A percentile compares a stretch with the other conserved stretches of the same genome.
These are phyloP conservation scores for Aureobasidium lini DNA, from an alignment of 2,329 filamentous ascomycete species.

Conservation along the genomic window DNA sequence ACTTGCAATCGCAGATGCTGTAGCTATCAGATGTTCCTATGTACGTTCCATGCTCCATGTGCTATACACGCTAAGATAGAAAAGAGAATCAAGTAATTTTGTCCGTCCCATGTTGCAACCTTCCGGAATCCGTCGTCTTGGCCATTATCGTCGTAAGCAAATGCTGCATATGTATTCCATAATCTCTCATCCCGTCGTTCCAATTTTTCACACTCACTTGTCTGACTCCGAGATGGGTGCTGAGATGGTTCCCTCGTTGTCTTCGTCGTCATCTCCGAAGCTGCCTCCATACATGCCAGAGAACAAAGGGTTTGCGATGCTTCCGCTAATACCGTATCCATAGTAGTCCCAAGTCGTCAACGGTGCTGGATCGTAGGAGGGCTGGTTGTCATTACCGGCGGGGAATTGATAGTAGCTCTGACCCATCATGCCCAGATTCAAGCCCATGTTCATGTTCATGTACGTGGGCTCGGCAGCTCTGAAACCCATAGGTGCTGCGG, in stretches of 20 bases:
- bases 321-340: slow-evolving; percentile 11
- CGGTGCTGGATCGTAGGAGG: slow-evolving; percentile 10
- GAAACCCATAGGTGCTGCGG: slow-evolving; percentile 16
- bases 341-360: slow-evolving; percentile 17
- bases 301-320: slow-evolving; percentile 24
- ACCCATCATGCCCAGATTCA: not conserved
- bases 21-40: not conserved
- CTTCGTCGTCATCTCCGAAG: slow-evolving; percentile 23
- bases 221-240: slow-evolving; percentile 18
- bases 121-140: not conserved
- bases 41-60: slow-evolving; percentile 1
- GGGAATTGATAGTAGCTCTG: slow-evolving; percentile 10
- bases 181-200: not conserved
- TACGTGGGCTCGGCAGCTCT: slow-evolving; percentile 10
- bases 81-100: slow-evolving; percentile 8
- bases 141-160: slow-evolving; percentile 9
- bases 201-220: not conserved
- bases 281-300: slow-evolving; percentile 19
- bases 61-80: slow-evolving; percentile 4
- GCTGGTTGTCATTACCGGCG: slow-evolving; percentile 2
- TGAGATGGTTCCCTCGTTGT: slow-evolving; percentile 23
- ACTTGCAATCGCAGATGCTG: not conserved
- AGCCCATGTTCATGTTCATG: not conserved
- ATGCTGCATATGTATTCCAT: not conserved
- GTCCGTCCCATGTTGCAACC: not conserved